Percentiles rank a stretch among this genome's conserved stretches.
phyloP scores from a whole-genome alignment of 495 filamentous ascomycete genomes.

The Lasiosphaeris hirsuta region DNA sequence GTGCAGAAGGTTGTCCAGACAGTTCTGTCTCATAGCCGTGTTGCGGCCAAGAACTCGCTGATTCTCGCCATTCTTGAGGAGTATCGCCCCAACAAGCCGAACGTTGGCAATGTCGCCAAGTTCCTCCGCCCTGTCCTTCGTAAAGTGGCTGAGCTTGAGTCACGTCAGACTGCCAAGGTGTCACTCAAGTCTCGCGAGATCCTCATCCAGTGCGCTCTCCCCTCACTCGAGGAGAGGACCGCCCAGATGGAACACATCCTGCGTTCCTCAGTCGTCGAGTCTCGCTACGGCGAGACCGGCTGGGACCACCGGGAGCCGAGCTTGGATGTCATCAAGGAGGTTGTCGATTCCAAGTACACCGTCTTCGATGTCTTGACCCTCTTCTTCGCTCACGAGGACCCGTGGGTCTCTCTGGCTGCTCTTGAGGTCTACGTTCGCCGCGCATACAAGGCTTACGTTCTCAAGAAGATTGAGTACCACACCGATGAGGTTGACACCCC shows the following conservation, averaged over 20 bases:
- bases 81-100: slow-evolving; percentile 92
- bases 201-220: slow-evolving; percentile 92
- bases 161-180: slow-evolving; percentile 85
- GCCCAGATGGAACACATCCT: slow-evolving; percentile 99
- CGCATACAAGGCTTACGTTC: slow-evolving; percentile 90
- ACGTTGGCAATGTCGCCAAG: slow-evolving; percentile 81
- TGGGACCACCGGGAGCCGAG: slow-evolving; percentile 95
- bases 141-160: slow-evolving; percentile 88
- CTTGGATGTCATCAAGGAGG: slow-evolving; percentile 85
- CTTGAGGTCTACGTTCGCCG: slow-evolving; percentile 95
- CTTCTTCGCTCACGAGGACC: slow-evolving; percentile 91
- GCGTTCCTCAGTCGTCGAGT: slow-evolving; percentile 93
- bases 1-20: slow-evolving; percentile 75
- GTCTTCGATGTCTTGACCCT: slow-evolving; percentile 93
- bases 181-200: slow-evolving; percentile 95
- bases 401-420: slow-evolving; percentile 91
- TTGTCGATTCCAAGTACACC: slow-evolving; percentile 96
- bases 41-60: slow-evolving; percentile 91
- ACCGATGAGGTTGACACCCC: slow-evolving; percentile 71
- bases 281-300: slow-evolving; percentile 92
- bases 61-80: slow-evolving; percentile 88
- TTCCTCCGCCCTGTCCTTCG: slow-evolving; percentile 79
- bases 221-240: slow-evolving; percentile 89
- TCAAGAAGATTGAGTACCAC: slow-evolving; percentile 86
- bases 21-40: slow-evolving; percentile 89